Evolutionary conservation across 169 alveolate species (phyloP), one percentile per base, ranked within the genome.

Genomic region (Plasmodium falciparum): DNA sequence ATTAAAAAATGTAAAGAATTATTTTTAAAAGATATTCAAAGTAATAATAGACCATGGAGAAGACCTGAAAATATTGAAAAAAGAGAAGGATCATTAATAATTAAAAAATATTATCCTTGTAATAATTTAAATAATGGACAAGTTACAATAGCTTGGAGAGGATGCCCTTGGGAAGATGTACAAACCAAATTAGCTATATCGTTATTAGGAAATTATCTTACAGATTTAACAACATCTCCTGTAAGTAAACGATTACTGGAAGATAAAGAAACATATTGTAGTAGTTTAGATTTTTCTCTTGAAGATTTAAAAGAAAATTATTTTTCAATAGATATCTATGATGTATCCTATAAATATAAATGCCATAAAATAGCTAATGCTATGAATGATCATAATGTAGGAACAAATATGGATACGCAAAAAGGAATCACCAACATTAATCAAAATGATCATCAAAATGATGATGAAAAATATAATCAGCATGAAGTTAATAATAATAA

Each of bases 131-230:
- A 93, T 50, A 66, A 66, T 58, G 96, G 96, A 0, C 83, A 71
- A 15, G 88, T 88, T 50, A 89, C 89, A 13, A 54, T 93, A 52
- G 90, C 94, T 8, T 93, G 96, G 96, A 88, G 96, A 63, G 96
- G 96, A 5, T 94, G 95, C 9, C 17, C 26, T 2, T 93, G 95
- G 95, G 15, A 66, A 0, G 93, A 92, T 12, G 89, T 85, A 54
- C 90, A 93, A 74, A 29, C 73, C 9, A 74, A 61, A 22, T 50
- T 92, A 43, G 92, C 96, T 9, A 22, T 93, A 0, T 50, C 92
- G 3, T n/a, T 93, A 4, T 8, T 93, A 91, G 96, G 96, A 2
- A 92, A 89, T 39, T 93, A 93, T 43, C 63, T 93, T 24, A 85
- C 90, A 20, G 91, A 88, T 29, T 56, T 94, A 22, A 86, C 95